These are phyloP conservation scores for Lactifluus subvellereus DNA, from an alignment of 768 basidiomycete species.

Conservation along the genomic window DNA sequence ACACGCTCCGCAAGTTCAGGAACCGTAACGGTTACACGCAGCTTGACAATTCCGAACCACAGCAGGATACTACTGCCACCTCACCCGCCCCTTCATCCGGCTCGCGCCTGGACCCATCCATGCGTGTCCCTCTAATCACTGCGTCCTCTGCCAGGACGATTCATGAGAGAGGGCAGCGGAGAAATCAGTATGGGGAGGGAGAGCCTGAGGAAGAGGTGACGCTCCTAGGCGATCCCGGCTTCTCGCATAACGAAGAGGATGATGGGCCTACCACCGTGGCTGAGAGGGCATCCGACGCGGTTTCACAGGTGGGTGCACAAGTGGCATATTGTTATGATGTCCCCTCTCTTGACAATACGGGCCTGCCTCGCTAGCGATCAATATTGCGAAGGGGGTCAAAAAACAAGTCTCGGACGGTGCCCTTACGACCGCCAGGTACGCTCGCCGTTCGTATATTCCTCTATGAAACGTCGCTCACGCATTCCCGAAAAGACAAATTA, in stretches of 20 bases:
- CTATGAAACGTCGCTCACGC: background rate
- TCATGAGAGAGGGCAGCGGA: conserved; percentile 10
- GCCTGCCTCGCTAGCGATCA: conserved; percentile 29
- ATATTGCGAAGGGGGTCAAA: conserved; percentile 35
- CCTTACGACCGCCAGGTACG: conserved; percentile 67
- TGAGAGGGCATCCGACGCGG: conserved; percentile 16
- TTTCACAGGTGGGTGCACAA: conserved; percentile 27
- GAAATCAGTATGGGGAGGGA: conserved; percentile 15
- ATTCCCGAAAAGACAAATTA: conserved; percentile 50
- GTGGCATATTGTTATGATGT: background rate
- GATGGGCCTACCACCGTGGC: conserved; percentile 26
- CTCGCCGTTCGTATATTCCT: background rate
- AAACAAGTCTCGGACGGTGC: conserved; percentile 72
- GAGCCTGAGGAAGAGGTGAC: conserved; percentile 21
- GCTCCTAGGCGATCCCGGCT: conserved; percentile 31
- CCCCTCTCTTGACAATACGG: background rate
- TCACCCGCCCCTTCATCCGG: background rate
- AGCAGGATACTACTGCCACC: background rate
- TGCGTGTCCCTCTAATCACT: conserved; percentile 8
- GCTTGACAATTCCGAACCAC: conserved; percentile 5
- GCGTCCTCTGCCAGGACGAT: conserved; percentile 13
- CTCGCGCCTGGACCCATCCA: conserved; percentile 12
- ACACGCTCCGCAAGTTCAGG: conserved; percentile 11
- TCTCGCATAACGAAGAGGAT: conserved; percentile 36
- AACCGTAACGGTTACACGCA: conserved; percentile 14